Conservation (phyloP, 164 flowering plant genomes). For the Vitis rupestris region DNA sequence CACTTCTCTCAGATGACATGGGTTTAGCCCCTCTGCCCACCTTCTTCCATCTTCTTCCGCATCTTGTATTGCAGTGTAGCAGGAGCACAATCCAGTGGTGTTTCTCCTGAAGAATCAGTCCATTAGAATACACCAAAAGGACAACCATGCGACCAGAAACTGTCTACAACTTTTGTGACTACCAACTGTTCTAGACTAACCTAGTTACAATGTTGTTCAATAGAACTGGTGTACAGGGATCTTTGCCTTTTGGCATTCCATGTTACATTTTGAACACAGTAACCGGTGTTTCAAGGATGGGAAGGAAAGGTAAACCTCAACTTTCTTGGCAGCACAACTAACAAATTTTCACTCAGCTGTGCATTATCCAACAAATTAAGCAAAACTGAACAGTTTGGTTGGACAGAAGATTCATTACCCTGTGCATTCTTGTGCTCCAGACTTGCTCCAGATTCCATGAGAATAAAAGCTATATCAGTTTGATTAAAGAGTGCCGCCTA, state of each 20-base stretch:
- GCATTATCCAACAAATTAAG: background rate
- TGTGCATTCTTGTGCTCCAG: constrained; percentile 77
- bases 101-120: constrained; percentile 61
- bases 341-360: background rate
- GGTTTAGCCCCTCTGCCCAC: background rate
- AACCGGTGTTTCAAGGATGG: no score
- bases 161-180: background rate
- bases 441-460: constrained; percentile 86
- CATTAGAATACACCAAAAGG: background rate
- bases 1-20: no score
- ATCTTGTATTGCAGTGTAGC: constrained; percentile 80
- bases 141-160: background rate
- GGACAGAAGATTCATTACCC: constrained; percentile 41
- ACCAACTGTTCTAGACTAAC: background rate
- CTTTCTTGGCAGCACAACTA: background rate
- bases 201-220: background rate
- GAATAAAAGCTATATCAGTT: constrained; percentile 79
- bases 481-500: constrained; percentile 94
- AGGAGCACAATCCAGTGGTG: constrained; percentile 93
- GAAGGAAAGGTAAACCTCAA: no score
- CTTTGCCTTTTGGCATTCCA: no score
- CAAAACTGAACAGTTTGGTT: background rate
- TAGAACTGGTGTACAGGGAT: no score
- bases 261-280: no score
- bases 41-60: constrained; percentile 63